phyloP scores from a whole-genome alignment of 1,284 basidiomycete species.

The Fomes fomentarius region DNA sequence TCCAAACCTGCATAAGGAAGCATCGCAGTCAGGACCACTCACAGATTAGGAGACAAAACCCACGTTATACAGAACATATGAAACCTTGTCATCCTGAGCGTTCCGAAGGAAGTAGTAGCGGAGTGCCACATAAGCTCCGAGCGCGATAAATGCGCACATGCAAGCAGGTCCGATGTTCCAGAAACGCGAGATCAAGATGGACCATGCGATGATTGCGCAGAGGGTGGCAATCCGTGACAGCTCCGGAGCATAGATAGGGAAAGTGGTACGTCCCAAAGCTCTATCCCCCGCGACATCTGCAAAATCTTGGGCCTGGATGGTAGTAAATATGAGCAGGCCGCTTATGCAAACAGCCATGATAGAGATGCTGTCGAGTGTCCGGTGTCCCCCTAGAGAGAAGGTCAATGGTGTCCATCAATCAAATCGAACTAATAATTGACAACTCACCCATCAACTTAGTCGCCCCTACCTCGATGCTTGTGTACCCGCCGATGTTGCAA shows the following conservation, averaged over 20 bases:
- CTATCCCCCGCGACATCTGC: slow-evolving; percentile 38
- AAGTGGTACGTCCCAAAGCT: slow-evolving; percentile 33
- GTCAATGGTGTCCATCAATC: neutral
- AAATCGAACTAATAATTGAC: slow-evolving; percentile 1
- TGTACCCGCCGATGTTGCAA: slow-evolving; percentile 37
- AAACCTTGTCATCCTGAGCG: slow-evolving; percentile 23
- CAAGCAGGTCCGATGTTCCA: slow-evolving; percentile 26
- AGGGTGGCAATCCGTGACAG: slow-evolving; percentile 32
- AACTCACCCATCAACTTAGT: slow-evolving; percentile 34
- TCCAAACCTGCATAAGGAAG: too few relatives aligned
- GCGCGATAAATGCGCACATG: slow-evolving; percentile 21
- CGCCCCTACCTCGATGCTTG: slow-evolving; percentile 37
- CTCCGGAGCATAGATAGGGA: slow-evolving; percentile 37
- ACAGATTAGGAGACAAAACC: slow-evolving; percentile 8
- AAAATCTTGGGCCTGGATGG: slow-evolving; percentile 40
- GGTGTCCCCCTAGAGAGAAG: slow-evolving; percentile 23
- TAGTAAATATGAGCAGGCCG: slow-evolving; percentile 36
- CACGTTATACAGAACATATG: slow-evolving; percentile 34
- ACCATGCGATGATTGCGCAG: slow-evolving; percentile 32
- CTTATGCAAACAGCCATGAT: slow-evolving; percentile 32
- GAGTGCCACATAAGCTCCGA: slow-evolving; percentile 31
- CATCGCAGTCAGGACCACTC: neutral
- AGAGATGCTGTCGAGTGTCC: slow-evolving; percentile 24
- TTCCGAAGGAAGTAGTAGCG: slow-evolving; percentile 29
- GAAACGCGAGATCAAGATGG: slow-evolving; percentile 27